phyloP scores from a whole-genome alignment of 2,329 filamentous ascomycete species.

The Cercospora beticola region DNA sequence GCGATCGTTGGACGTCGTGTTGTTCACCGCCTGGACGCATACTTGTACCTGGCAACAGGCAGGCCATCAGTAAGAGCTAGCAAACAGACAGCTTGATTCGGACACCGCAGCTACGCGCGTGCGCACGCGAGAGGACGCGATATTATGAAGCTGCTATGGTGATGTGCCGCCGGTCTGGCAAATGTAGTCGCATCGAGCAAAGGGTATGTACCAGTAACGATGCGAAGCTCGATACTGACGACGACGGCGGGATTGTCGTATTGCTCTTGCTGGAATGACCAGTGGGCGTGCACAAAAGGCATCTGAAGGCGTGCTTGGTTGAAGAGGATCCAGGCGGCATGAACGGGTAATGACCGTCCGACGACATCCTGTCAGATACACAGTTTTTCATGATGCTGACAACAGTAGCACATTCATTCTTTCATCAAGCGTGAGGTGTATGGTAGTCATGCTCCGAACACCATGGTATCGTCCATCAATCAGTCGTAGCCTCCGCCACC shows the following conservation, averaged over 20 bases:
- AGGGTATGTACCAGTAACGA: slow-evolving; percentile 2
- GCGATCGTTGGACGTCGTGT: background rate
- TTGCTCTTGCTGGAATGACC: background rate
- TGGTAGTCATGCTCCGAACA: slow-evolving; percentile 19
- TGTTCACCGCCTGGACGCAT: background rate
- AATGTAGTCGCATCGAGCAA: background rate
- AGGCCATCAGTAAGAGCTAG: background rate
- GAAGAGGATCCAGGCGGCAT: background rate
- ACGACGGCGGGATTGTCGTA: background rate
- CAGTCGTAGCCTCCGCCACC: slow-evolving; percentile 36
- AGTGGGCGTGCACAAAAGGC: background rate
- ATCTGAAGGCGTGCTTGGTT: background rate
- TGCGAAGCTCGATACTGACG: background rate
- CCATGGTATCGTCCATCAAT: slow-evolving; percentile 19
- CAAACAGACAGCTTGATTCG: background rate
- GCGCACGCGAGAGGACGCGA: background rate
- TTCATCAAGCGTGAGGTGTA: slow-evolving; percentile 20
- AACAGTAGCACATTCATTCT: slow-evolving; percentile 16
- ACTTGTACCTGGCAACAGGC: background rate
- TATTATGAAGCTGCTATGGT: background rate
- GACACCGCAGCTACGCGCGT: background rate
- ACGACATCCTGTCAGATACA: background rate
- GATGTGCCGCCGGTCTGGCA: background rate
- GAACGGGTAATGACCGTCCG: background rate
- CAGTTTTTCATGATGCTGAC: slow-evolving; percentile 7